Conservation (phyloP, 2,329 filamentous ascomycete genomes). For the Claviceps paspali region DNA sequence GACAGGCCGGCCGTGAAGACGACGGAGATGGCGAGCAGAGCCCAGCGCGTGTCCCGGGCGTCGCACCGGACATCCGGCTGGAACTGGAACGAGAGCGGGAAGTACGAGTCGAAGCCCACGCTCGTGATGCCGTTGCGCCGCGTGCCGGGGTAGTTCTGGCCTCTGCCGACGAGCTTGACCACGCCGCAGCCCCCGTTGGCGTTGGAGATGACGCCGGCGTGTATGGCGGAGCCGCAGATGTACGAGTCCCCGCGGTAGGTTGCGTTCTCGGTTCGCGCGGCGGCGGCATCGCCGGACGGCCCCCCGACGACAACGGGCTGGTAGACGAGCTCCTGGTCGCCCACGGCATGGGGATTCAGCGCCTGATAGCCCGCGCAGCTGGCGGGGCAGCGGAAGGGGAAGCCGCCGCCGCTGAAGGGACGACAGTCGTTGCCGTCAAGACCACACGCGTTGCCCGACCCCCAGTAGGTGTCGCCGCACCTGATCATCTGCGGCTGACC, state of each 20-base stretch:
- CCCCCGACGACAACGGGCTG: constrained; percentile 54
- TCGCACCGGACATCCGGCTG: constrained; percentile 47
- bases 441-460: constrained; percentile 54
- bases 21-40: constrained; percentile 64
- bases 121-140: constrained; percentile 62
- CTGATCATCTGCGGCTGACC: constrained; percentile 49
- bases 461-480: constrained; percentile 59
- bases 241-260: constrained; percentile 82
- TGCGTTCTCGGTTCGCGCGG: constrained; percentile 27
- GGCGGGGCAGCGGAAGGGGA: constrained; percentile 62
- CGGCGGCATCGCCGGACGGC: constrained; percentile 28
- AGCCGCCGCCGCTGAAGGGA: constrained; percentile 54
- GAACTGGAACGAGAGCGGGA: constrained; percentile 77
- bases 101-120: constrained; percentile 69
- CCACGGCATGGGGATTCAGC: constrained; percentile 61
- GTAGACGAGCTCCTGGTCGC: constrained; percentile 51
- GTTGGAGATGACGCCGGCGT: constrained; percentile 63
- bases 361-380: constrained; percentile 52
- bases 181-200: constrained; percentile 68
- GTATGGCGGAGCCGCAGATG: constrained; percentile 72
- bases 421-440: constrained; percentile 60
- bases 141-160: constrained; percentile 45
- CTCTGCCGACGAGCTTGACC: constrained; percentile 55
- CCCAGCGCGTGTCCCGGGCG: constrained; percentile 70
- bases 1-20: constrained; percentile 65